Base-by-base conservation (phyloP, 108 stramenopile species). In the Nitzschia sp. region DNA sequence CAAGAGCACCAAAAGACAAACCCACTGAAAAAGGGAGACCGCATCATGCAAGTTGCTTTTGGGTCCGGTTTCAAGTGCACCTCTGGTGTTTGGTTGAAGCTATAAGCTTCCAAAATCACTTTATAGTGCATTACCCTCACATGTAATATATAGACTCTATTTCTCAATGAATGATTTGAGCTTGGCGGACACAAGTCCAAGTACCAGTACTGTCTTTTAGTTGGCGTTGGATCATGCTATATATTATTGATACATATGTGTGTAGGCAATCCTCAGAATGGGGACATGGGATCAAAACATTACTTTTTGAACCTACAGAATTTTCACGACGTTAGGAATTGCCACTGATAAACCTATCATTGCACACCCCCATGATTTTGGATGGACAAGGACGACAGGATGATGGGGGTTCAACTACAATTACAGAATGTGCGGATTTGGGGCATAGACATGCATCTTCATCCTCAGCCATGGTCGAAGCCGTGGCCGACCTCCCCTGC, bases 21-120 rank as follows among this genome's bases (percentile, higher is more conserved):
- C 70, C 93, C 91, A 8, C 75, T 96, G 61, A 89, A 85, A 54
- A 91, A 89, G 80, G 92, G 93, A 51, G 80, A 96, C 69, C 83
- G 94, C 12, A 80, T 97, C 46, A 83, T 97, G 81, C 95, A 97
- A 78, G 92, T 98, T 17, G 98, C 98, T 3, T 98, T 98, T 81
- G 98, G 98, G 25, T 92, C 90, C 46, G 98, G 98, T 12, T 98
- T 98, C 87, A 98, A 98, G 82, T 97, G 96, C 85, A 98, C 96
- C 17, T 91, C 86, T 8, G 97, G 95, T 9, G 98, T 98, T 8
- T 97, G 97, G 98, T 75, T 98, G 50, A 91, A 92, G 74, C 72
- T 94, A 58, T 94, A 84, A 78, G 19, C 22, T 40, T 44, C 29
- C 29, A 1, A 5, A 34, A 34, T 34, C 29, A 1, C 29, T 34